Conservation (phyloP, 371 early-diverging fungal species). For the Circinella minor region DNA sequence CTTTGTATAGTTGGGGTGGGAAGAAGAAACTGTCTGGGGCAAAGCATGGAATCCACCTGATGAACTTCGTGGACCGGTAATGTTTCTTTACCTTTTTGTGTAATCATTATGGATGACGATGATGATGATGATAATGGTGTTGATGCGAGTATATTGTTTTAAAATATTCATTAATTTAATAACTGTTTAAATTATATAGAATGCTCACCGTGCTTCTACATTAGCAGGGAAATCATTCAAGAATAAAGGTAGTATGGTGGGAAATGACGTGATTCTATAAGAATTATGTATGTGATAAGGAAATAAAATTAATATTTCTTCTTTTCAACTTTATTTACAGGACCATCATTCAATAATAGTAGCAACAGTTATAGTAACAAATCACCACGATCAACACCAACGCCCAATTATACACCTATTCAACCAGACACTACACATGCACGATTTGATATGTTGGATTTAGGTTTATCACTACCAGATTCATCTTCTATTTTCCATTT, state of each 20-base stretch:
- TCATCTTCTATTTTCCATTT: slow-evolving; percentile 16
- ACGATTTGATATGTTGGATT: slow-evolving; percentile 13
- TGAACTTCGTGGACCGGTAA: slow-evolving; percentile 30
- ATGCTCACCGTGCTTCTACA: slow-evolving; percentile 48
- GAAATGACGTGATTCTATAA: background rate
- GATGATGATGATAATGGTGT: too few relatives aligned
- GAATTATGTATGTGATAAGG: background rate
- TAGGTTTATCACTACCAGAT: slow-evolving; percentile 10
- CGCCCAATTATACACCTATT: slow-evolving; percentile 20
- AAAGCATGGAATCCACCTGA: slow-evolving; percentile 52
- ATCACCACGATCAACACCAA: background rate
- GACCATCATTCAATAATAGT: background rate
- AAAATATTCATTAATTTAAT: background rate
- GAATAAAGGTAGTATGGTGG: slow-evolving; percentile 20
- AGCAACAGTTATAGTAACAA: background rate
- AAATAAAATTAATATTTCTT: too few relatives aligned
- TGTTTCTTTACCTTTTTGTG: background rate
- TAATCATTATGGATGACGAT: too few relatives aligned
- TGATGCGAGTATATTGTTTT: too few relatives aligned
- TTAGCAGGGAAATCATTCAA: slow-evolving; percentile 47
- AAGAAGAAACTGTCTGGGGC: slow-evolving; percentile 53
- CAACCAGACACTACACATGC: slow-evolving; percentile 22
- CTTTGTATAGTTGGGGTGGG: slow-evolving; percentile 47
- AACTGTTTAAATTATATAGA: slow-evolving; percentile 7
- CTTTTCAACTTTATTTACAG: background rate